Evolutionary conservation across 2,329 filamentous ascomycete species (phyloP).

Genomic region (Pseudocercospora cruenta): DNA sequence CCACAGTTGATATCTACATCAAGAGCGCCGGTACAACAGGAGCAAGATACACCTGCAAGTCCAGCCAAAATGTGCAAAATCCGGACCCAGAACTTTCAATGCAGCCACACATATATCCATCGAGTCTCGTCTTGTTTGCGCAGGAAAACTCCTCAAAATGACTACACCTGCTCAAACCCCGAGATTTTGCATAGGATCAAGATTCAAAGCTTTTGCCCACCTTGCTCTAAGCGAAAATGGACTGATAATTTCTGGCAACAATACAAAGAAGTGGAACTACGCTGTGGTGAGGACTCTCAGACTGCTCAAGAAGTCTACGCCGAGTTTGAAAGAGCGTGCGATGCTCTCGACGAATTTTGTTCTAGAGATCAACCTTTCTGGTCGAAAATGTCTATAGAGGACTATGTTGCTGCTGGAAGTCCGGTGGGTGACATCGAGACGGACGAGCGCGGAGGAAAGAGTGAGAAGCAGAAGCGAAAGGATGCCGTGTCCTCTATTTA

Average conservation of each 20-base stretch:
- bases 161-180: background rate
- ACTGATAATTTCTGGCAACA: background rate
- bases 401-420: background rate
- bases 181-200: background rate
- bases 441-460: background rate
- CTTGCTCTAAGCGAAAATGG: background rate
- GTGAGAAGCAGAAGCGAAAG: background rate
- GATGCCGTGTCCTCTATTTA: background rate
- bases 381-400: background rate
- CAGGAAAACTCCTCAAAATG: background rate
- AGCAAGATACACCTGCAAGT: background rate
- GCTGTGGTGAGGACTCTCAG: background rate
- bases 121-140: background rate
- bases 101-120: background rate
- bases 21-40: background rate
- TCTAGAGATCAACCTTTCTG: background rate
- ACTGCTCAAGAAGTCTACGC: background rate
- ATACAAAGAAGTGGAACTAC: background rate
- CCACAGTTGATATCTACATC: background rate
- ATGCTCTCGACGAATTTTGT: background rate
- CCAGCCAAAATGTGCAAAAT: slow-evolving; percentile 1
- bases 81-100: background rate
- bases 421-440: background rate
- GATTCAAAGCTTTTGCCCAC: background rate
- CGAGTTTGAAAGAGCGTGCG: background rate